Conservation (phyloP, 176 grass and related monocot genomes). For the Poa annua region DNA sequence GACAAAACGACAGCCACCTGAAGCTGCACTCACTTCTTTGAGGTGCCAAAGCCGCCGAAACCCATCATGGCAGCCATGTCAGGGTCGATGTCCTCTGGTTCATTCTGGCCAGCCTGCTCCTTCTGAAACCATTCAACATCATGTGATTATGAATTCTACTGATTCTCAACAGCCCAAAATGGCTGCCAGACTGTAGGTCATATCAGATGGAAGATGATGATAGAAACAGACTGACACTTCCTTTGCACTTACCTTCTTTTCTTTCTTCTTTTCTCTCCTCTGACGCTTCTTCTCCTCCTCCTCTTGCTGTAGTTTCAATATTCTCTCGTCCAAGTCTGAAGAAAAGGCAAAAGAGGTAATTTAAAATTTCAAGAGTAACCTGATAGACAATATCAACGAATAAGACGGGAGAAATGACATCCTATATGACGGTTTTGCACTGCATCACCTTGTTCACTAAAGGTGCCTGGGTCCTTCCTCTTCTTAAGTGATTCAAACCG, state of each 20-base stretch:
- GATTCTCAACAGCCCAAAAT: not conserved
- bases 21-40: constrained; percentile 58
- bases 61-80: constrained; percentile 92
- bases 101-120: constrained; percentile 71
- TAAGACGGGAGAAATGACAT: not conserved
- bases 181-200: not conserved
- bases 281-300: constrained; percentile 88
- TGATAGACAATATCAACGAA: not conserved
- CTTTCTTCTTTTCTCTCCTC: constrained; percentile 85
- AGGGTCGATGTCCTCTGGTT: constrained; percentile 77
- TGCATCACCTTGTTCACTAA: constrained; percentile 87
- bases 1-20: not conserved
- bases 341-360: not conserved
- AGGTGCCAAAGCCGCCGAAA: constrained; percentile 75
- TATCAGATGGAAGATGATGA: constrained; percentile 1
- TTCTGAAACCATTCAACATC: constrained; percentile 49
- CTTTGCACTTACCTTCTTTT: constrained; percentile 73
- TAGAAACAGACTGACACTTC: not conserved
- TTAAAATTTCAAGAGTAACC: not conserved
- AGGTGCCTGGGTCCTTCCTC: constrained; percentile 77
- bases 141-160: constrained; percentile 34
- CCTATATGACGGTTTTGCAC: not conserved
- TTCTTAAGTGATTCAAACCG: constrained; percentile 92
- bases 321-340: constrained; percentile 96
- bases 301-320: constrained; percentile 94